These are phyloP conservation scores for Fraxinus sp. DNA, from an alignment of 305 asterid genomes.

Conservation along the genomic window DNA sequence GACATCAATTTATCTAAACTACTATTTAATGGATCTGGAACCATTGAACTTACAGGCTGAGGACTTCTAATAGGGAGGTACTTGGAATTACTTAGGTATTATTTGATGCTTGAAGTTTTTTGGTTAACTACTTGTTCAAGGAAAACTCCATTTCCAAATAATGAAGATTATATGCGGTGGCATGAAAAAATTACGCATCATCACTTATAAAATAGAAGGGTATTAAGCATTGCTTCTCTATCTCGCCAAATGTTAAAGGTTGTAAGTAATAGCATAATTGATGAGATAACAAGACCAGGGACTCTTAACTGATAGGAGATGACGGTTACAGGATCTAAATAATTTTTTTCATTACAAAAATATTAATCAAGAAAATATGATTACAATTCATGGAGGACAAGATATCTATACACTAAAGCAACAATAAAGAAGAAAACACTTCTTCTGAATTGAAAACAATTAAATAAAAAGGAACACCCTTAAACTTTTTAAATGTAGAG, in stretches of 20 bases:
- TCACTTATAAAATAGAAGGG: not conserved
- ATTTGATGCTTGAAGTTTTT: not conserved
- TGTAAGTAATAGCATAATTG: not conserved
- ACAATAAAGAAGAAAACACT: not conserved
- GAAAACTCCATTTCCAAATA: not conserved
- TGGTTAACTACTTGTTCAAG: not conserved
- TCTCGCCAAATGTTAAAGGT: not conserved
- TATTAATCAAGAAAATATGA: not conserved
- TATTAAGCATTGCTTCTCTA: not conserved
- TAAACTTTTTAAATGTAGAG: not conserved
- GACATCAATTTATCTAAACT: not conserved
- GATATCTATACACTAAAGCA: not conserved
- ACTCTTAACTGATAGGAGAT: not conserved
- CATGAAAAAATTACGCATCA: not conserved
- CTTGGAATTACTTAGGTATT: not conserved
- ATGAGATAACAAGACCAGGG: not conserved
- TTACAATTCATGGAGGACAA: not conserved
- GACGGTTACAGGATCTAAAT: not conserved
- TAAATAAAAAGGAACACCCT: not conserved
- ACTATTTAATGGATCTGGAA: not conserved
- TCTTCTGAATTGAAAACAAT: not conserved
- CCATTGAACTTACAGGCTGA: not conserved
- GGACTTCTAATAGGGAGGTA: not conserved
- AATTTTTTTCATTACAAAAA: not conserved
- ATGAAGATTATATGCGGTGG: not conserved